Percentiles rank a stretch among this genome's conserved stretches.
These are phyloP conservation scores for Aspergillus bridgeri DNA, from an alignment of 495 filamentous ascomycete genomes.

Conservation along the genomic window DNA sequence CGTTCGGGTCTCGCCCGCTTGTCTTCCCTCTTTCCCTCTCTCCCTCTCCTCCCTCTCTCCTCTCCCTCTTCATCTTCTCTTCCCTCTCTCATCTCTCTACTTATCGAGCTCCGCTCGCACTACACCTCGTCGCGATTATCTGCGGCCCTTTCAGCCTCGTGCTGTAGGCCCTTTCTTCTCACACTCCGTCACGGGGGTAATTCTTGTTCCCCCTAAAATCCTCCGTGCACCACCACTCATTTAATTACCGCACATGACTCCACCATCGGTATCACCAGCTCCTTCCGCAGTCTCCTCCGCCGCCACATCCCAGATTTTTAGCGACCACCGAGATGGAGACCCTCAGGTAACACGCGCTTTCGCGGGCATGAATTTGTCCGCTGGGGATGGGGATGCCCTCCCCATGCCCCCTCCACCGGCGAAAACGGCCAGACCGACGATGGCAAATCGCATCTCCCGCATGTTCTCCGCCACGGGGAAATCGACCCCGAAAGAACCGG, in stretches of 20 bases:
- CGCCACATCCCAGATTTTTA: slow-evolving; percentile 39
- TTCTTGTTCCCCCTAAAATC: slow-evolving; percentile 9
- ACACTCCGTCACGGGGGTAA: slow-evolving; percentile 14
- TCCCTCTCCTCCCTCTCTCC: slow-evolving; percentile 4
- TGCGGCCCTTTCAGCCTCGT: slow-evolving; percentile 23
- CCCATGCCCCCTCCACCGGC: slow-evolving; percentile 31
- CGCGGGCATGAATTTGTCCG: slow-evolving; percentile 46
- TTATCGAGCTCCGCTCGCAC: background rate
- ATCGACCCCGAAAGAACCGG: slow-evolving; percentile 30
- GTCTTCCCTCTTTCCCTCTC: slow-evolving; percentile 4
- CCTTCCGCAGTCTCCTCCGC: slow-evolving; percentile 46
- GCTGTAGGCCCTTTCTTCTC: slow-evolving; percentile 18
- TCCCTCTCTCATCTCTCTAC: slow-evolving; percentile 6
- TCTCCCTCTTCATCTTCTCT: slow-evolving; percentile 5
- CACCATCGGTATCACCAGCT: slow-evolving; percentile 41
- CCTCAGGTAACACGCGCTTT: slow-evolving; percentile 44
- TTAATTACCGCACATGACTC: slow-evolving; percentile 46
- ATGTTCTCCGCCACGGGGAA: slow-evolving; percentile 53
- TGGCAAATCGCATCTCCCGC: slow-evolving; percentile 56
- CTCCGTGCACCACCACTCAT: slow-evolving; percentile 14
- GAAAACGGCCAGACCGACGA: slow-evolving; percentile 47
- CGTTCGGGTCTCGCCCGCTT: slow-evolving; percentile 6
- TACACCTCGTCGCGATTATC: slow-evolving; percentile 1
- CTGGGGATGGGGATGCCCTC: slow-evolving; percentile 34
- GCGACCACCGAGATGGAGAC: slow-evolving; percentile 42